Percentiles rank a stretch among this genome's conserved stretches.
These are phyloP conservation scores for Curvularia sp. DNA, from an alignment of 2,329 filamentous ascomycete species.

Conservation along the genomic window DNA sequence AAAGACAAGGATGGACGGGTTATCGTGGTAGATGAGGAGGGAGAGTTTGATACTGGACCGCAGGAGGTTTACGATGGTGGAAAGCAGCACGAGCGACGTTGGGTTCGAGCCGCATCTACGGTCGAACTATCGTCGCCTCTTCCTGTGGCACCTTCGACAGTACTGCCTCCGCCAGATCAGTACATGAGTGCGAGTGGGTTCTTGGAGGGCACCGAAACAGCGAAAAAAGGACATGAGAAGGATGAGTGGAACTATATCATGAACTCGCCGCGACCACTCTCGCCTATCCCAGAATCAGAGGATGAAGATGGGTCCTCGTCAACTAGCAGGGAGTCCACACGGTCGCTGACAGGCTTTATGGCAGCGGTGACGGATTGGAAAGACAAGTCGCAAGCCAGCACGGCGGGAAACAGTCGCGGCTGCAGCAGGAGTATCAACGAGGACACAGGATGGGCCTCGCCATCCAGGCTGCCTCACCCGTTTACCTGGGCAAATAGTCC, in stretches of 20 bases:
- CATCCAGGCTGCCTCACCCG: slow-evolving; percentile 6
- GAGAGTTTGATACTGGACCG: slow-evolving; percentile 37
- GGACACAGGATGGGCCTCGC: background rate
- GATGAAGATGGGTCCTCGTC: slow-evolving; percentile 15
- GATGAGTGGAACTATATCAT: background rate
- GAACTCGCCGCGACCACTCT: slow-evolving; percentile 3
- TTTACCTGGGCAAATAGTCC: slow-evolving; percentile 8
- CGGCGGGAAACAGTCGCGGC: background rate
- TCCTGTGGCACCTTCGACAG: background rate
- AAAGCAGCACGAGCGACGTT: slow-evolving; percentile 9
- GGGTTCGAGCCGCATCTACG: slow-evolving; percentile 19
- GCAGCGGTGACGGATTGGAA: slow-evolving; percentile 13
- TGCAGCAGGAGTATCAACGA: background rate
- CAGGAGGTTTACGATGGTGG: background rate
- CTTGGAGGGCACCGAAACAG: background rate
- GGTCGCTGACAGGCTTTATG: slow-evolving; percentile 31
- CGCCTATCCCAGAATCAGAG: slow-evolving; percentile 20
- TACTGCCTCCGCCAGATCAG: background rate
- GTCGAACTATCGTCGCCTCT: background rate
- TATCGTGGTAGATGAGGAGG: slow-evolving; percentile 35
- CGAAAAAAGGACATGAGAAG: slow-evolving; percentile 5
- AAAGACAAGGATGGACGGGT: slow-evolving; percentile 33
- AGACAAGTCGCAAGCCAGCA: background rate
- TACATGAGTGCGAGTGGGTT: background rate
- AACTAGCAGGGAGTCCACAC: slow-evolving; percentile 5